These are phyloP conservation scores for Kwoniella shandongensis DNA, from an alignment of 768 basidiomycete species.

Conservation along the genomic window DNA sequence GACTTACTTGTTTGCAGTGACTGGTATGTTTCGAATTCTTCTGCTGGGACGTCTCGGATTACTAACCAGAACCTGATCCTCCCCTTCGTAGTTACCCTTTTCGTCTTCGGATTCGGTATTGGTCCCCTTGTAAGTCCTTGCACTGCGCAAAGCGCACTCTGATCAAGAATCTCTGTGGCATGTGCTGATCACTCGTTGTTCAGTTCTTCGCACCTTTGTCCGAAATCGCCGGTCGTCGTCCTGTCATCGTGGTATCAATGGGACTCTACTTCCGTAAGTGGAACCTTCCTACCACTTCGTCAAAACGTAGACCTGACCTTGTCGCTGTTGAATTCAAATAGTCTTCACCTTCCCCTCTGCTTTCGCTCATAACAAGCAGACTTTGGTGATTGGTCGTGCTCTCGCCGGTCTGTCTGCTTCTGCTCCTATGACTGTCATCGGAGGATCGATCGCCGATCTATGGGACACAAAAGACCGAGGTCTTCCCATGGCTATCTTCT, in stretches of 20 bases:
- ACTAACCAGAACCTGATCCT: no score
- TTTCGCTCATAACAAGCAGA: background rate
- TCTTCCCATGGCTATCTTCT: constrained; percentile 48
- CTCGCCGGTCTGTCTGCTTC: constrained; percentile 47
- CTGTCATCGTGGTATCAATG: constrained; percentile 42
- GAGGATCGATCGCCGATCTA: constrained; percentile 41
- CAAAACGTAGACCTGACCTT: no score
- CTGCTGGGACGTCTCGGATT: no score
- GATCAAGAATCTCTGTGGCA: background rate
- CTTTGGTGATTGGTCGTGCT: background rate
- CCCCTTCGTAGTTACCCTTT: no score
- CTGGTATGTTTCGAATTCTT: no score
- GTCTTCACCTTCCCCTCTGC: background rate
- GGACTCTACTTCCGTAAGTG: constrained; percentile 37
- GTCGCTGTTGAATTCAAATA: no score
- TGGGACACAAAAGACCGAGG: constrained; percentile 49
- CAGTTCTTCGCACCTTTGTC: constrained; percentile 9
- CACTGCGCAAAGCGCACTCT: constrained; percentile 28
- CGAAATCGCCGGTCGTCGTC: constrained; percentile 44
- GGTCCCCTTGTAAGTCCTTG: constrained; percentile 45
- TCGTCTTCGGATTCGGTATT: constrained; percentile 46
- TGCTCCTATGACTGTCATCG: constrained; percentile 46
- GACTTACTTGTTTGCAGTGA: no score
- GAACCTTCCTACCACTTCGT: background rate
- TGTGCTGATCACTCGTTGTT: background rate